phyloP scores from a whole-genome alignment of 2,329 filamentous ascomycete species.

The Trichophyton rubrum region DNA sequence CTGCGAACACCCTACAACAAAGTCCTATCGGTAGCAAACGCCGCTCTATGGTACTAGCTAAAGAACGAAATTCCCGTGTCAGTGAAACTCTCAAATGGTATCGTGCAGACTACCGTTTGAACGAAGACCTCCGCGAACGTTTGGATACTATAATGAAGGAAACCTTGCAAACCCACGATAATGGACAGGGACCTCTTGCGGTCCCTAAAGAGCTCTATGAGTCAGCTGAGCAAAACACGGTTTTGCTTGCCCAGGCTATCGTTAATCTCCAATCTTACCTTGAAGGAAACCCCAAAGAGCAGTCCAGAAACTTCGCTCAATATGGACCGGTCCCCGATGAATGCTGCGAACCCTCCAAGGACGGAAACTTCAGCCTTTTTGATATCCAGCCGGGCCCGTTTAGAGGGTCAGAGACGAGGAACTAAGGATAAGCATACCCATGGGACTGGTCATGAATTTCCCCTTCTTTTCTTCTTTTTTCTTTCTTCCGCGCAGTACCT shows the following conservation, averaged over 20 bases:
- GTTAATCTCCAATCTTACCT: conserved; percentile 12
- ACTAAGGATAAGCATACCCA: not conserved
- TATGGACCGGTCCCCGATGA: conserved; percentile 9
- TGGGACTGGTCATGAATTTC: not conserved
- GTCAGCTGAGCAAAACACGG: conserved; percentile 7
- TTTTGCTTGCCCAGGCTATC: conserved; percentile 9
- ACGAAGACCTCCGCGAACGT: conserved; percentile 5
- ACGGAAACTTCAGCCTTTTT: conserved; percentile 7
- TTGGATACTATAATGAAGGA: conserved; percentile 8
- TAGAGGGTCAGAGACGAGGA: not conserved
- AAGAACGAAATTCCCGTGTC: not conserved
- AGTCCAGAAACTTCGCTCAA: conserved; percentile 11
- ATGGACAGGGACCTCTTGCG: not conserved
- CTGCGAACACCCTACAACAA: not conserved
- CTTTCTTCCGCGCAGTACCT: not conserved
- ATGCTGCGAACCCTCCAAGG: conserved; percentile 5
- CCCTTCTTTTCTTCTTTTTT: too few species aligned
- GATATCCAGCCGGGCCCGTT: conserved; percentile 1
- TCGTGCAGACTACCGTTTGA: conserved; percentile 8
- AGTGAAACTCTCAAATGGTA: conserved; percentile 11
- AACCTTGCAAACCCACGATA: not conserved
- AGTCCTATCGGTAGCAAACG: not conserved
- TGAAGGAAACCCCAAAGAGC: not conserved
- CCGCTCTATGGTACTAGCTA: not conserved
- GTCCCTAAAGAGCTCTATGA: not conserved